Evolutionary conservation across 83 land plant species (phyloP), one percentile per base, ranked within the genome.

Genomic region (Picea abies): DNA sequence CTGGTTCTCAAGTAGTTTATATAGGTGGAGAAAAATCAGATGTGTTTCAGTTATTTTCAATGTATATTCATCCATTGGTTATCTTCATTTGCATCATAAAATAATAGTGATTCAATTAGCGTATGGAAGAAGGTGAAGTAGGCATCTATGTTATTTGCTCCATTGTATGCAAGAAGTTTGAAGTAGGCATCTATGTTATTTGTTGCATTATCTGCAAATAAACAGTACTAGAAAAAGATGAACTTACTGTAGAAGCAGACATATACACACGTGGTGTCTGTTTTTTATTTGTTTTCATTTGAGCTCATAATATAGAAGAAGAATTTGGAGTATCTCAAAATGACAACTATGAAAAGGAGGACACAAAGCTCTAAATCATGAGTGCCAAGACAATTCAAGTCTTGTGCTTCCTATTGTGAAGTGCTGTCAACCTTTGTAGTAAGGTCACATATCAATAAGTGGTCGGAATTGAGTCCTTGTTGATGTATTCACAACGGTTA

Each of bases 141-240:
- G 44, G 22, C 22, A 19, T 39, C 52, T 47, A 39, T 39, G 76
- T 16, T 71, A 20, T 71, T 39, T 39, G n/a, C 16, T 70, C 3
- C 17, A 5, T 37, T 35, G 17, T 70, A 1, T 70, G 19, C 5
- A 70, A 17, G n/a, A 22, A 41, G 10, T 72, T n/a, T 44, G 76
- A n/a, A 20, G 56, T 19, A 41, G 49, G 25, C 23, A n/a, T 41
- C 56, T 49, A 44, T 41, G 76, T 9, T 44, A 11, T 72, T 44
- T 41, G 25, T 44, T 73, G 20, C n/a, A 8, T 73, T 41, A 73
- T 39, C n/a, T 73, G 77, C 23, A 73, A 73, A 73, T 73, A 41
- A n/a, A 23, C 25, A 9, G 22, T 37, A 44, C 44, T 44, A n/a
- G 77, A 44, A 11, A 3, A 23, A 19, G 19, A 11, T 37, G 20